Conservation (phyloP, 2,329 filamentous ascomycete species). For the Diplocarpon mali region DNA sequence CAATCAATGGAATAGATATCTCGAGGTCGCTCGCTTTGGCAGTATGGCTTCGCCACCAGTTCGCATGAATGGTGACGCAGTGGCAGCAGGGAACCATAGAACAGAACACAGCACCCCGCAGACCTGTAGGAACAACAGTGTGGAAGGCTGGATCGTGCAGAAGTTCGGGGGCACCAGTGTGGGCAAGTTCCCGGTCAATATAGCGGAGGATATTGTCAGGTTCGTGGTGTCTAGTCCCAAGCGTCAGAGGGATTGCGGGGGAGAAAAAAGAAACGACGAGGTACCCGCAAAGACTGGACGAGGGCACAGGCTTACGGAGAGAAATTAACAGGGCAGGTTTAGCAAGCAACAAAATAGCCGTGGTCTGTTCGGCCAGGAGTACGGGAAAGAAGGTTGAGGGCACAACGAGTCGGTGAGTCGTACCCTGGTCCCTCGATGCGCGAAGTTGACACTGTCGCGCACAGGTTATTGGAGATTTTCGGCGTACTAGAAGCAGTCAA, state of each 20-base stretch:
- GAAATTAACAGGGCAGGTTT: slow-evolving; percentile 42
- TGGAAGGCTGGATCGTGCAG: slow-evolving; percentile 65
- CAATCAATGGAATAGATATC: background rate
- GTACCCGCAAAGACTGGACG: background rate
- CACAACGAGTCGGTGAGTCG: slow-evolving; percentile 81
- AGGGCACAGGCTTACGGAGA: slow-evolving; percentile 2
- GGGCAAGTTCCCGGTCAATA: slow-evolving; percentile 78
- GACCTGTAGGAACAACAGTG: slow-evolving; percentile 25
- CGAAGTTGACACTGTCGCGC: slow-evolving; percentile 7
- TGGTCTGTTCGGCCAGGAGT: slow-evolving; percentile 92
- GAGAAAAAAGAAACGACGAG: slow-evolving; percentile 8
- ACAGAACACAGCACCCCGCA: slow-evolving; percentile 2
- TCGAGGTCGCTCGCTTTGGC: background rate
- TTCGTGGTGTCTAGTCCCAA: slow-evolving; percentile 26
- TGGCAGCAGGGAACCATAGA: slow-evolving; percentile 3
- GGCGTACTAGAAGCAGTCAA: slow-evolving; percentile 44
- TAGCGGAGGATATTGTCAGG: slow-evolving; percentile 61
- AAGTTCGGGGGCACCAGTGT: slow-evolving; percentile 95
- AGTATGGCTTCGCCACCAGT: slow-evolving; percentile 4
- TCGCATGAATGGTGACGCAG: background rate
- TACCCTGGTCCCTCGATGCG: slow-evolving; percentile 2
- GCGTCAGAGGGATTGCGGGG: background rate
- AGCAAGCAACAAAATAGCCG: slow-evolving; percentile 62
- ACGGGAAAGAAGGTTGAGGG: slow-evolving; percentile 90
- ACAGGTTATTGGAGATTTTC: slow-evolving; percentile 45